phyloP scores from a whole-genome alignment of 108 stramenopile species.

The Fragilariopsis cylindrus region DNA sequence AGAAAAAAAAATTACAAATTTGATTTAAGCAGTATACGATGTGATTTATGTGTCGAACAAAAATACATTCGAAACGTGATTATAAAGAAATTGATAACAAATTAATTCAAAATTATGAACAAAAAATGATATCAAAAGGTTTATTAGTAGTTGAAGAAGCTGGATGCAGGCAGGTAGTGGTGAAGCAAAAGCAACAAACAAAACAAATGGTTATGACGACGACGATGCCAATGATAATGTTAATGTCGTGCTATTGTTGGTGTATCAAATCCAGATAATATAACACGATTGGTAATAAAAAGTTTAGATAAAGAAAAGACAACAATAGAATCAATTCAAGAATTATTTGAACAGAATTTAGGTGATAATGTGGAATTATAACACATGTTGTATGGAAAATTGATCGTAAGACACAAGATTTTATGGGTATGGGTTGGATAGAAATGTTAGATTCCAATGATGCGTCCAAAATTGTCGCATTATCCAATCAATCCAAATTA shows the following conservation, averaged over 20 bases:
- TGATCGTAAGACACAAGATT: conserved; percentile 35
- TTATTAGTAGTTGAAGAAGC: conserved; percentile 30
- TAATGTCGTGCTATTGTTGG: not conserved
- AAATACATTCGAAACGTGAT: conserved; percentile 53
- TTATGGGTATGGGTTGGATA: conserved; percentile 59
- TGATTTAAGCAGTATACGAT: conserved; percentile 44
- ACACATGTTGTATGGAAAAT: conserved; percentile 61
- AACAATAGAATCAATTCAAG: conserved; percentile 23
- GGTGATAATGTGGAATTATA: conserved; percentile 43
- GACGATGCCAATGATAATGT: not conserved
- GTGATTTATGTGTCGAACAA: conserved; percentile 69
- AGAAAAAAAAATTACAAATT: conserved; percentile 15
- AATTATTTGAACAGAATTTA: conserved; percentile 6
- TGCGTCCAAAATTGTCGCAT: conserved; percentile 53
- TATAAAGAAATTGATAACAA: conserved; percentile 44
- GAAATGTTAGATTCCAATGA: conserved; percentile 71
- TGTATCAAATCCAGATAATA: conserved; percentile 52
- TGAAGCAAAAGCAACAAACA: not conserved
- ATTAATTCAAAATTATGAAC: conserved; percentile 57
- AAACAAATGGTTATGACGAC: not conserved
- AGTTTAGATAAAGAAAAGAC: conserved; percentile 62
- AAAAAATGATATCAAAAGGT: conserved; percentile 41
- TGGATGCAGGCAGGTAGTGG: no score
- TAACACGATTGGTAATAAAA: conserved; percentile 55
- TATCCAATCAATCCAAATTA: conserved; percentile 33